Base-by-base conservation (phyloP, 2,329 filamentous ascomycete species). In the Cladophialophora immunda region DNA sequence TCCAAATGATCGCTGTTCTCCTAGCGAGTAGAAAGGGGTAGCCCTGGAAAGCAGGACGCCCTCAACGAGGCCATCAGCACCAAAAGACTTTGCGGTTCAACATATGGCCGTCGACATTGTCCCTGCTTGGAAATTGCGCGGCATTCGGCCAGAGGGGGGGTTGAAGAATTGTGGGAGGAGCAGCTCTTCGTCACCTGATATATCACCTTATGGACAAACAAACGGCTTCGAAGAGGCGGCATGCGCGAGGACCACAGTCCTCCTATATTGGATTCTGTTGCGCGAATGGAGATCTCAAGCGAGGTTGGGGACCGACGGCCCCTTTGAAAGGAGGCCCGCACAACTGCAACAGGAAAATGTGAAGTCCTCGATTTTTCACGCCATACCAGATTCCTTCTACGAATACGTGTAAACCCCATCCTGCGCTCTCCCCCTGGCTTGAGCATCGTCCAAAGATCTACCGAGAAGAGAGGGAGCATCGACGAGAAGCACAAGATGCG, bases 1-100 rank as follows among this genome's bases (percentile, higher is more conserved):
- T 45, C 22, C 22, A 29, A 3, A 50, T 45, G 6, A 25, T 19
- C 38, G 57, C 15, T 50, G 34, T 47, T 50, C 57, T 59, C 57
- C 56, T 59, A 59, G 27, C n/a, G 38, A 59, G 29, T 30, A 17
- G 38, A 30, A 59, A 29, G 57, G 45, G 25, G 30, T 6, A 3
- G 13, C 57, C 38, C 9, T 29, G 34, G 6, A 8, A 50, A 34
- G 13, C 56, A 45, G 22, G 4, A 27, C 25, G 7, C 57, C 27
- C 15, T 19, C 19, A 9, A 38, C 13, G 17, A 5, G 38, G 19
- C 36, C 15, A 47, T 22, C 27, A 55, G 36, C 36, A 25, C 4
- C 19, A n/a, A 22, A 22, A 22, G 3, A 41, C 38, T 19, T 41
- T 41, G 38, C 38, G 38, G 19, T 50, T 41, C 45, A 50, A 50